These are phyloP conservation scores for Curvularia sp. DNA, from an alignment of 2,329 filamentous ascomycete genomes.

Conservation along the genomic window DNA sequence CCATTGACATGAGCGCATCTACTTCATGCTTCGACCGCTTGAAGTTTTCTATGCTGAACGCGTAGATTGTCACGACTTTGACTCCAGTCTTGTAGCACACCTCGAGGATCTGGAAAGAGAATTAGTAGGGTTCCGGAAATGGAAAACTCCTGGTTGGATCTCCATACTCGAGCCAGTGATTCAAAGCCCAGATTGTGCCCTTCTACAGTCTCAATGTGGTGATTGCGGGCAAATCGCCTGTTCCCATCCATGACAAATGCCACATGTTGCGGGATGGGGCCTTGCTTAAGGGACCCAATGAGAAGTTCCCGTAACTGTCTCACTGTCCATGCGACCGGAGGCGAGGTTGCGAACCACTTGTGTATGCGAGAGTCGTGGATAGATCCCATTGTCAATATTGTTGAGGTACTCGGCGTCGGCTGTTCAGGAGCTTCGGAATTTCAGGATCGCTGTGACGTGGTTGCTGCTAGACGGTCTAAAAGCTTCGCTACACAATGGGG, in stretches of 20 bases:
- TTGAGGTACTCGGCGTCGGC: constrained; percentile 22
- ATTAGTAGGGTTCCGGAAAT: constrained; percentile 43
- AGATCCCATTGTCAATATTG: constrained; percentile 50
- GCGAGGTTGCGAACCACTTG: constrained; percentile 84
- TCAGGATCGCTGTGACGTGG: constrained; percentile 8
- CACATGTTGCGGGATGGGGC: constrained; percentile 90
- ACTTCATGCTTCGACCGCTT: constrained; percentile 97
- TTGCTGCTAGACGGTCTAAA: neutral
- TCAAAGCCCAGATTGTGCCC: constrained; percentile 97
- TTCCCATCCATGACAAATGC: constrained; percentile 99
- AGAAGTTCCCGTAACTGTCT: constrained; percentile 80
- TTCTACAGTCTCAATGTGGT: constrained; percentile 95
- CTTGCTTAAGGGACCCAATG: constrained; percentile 87
- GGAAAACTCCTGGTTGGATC: neutral
- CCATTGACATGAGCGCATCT: constrained; percentile 95
- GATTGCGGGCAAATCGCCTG: constrained; percentile 84
- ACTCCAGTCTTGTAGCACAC: constrained; percentile 98
- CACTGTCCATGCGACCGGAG: constrained; percentile 89
- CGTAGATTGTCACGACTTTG: constrained; percentile 95
- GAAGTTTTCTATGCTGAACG: constrained; percentile 99
- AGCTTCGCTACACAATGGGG: constrained; percentile 7
- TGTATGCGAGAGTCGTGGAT: constrained; percentile 67
- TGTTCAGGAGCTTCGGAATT: constrained; percentile 19
- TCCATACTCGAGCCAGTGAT: constrained; percentile 79
- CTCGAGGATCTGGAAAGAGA: constrained; percentile 72